These are phyloP conservation scores for Candida broadrunensis DNA, from an alignment of 805 yeast species.

Conservation along the genomic window DNA sequence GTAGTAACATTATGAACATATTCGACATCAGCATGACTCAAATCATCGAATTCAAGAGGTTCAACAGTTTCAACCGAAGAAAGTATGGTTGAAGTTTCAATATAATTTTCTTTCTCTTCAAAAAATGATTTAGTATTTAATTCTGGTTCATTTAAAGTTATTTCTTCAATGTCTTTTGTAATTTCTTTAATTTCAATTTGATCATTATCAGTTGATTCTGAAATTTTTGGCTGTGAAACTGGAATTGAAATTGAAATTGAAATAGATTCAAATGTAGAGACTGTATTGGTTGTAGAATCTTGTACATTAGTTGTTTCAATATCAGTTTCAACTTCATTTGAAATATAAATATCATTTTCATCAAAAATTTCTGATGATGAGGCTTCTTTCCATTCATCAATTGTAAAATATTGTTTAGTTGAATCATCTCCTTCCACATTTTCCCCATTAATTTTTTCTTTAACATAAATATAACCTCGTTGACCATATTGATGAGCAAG, in stretches of 20 bases:
- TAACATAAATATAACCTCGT: constrained; percentile 20
- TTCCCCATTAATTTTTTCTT: constrained; percentile 24
- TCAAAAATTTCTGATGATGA: background rate
- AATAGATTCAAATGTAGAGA: constrained; percentile 2
- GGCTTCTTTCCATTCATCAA: constrained; percentile 17
- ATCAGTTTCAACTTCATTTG: background rate
- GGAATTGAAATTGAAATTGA: background rate
- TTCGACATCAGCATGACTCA: background rate
- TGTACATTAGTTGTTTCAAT: constrained; percentile 4
- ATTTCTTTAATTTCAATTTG: constrained; percentile 10
- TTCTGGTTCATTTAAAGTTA: constrained; percentile 9
- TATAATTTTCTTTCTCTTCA: constrained; percentile 5
- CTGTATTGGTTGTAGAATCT: constrained; percentile 4
- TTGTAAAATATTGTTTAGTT: constrained; percentile 18
- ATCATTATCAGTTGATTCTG: constrained; percentile 2
- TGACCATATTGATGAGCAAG: constrained; percentile 17
- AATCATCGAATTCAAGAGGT: background rate
- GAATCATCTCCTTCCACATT: constrained; percentile 19
- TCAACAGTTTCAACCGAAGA: background rate
- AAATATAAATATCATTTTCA: background rate
- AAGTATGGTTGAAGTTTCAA: constrained; percentile 1
- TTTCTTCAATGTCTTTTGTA: constrained; percentile 14
- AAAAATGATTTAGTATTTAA: constrained; percentile 14
- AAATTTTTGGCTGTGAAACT: background rate
- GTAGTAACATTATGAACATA: background rate